Base-by-base conservation (phyloP, 208 protist genomes). In the Polymyxa betae region DNA sequence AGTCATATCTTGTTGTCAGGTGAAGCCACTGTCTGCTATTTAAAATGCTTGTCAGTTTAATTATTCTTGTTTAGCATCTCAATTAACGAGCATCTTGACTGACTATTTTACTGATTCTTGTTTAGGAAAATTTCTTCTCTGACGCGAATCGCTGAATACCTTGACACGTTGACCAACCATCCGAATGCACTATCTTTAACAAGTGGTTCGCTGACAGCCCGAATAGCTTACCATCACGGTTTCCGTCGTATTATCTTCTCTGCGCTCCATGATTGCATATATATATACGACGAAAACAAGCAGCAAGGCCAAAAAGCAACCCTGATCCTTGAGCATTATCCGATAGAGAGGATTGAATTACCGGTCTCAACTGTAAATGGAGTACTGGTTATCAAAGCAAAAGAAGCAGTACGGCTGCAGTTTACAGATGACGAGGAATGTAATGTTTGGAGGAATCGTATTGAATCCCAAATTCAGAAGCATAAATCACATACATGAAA, bases 81-180 rank as follows among this genome's bases (percentile, higher is more conserved):
- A n/a, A n/a, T n/a, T n/a, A n/a, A n/a, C n/a, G n/a, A n/a, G n/a
- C n/a, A n/a, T n/a, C n/a, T n/a, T n/a, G n/a, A n/a, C 72, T 12
- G 10, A 12, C 5, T 82, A 5, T n/a, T 5, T 16, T 82, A 5
- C 35, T 82, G 35, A 5, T 20, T 82, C 72, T 20, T 82, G 16
- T 38, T n/a, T 16, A 82, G 72, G 72, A 82, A 82, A n/a, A 82
- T 82, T n/a, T 82, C 72, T 5, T 82, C 72, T 5, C 72, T 82
- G 72, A n/a, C 72, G 72, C 72, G 72, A 16, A 82, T 82, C n/a
- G 72, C 72, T n/a, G 72, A 82, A 43, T 82, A 82, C 72, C 72
- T 82, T 12, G 72, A 82, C 16, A 5, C 35, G 72, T 35, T 82
- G 72, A 82, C 16, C 72, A 35, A 82, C 72, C 35, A 45, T n/a